Conservation (phyloP, 2,329 filamentous ascomycete species). For the Colletotrichum sp. region DNA sequence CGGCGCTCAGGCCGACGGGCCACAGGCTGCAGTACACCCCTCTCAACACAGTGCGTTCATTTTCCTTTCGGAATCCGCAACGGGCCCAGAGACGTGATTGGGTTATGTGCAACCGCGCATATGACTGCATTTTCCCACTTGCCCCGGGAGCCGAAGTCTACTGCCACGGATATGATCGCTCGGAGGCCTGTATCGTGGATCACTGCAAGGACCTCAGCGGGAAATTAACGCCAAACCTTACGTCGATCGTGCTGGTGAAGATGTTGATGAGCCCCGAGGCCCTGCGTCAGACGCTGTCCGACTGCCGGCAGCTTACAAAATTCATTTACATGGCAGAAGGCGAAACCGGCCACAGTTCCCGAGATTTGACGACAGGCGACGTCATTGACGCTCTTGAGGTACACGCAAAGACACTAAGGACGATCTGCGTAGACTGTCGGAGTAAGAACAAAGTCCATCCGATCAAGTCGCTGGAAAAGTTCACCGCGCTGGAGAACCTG, state of each 20-base stretch:
- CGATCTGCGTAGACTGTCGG: background rate
- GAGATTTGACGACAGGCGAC: background rate
- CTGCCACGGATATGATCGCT: background rate
- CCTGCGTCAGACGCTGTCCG: background rate
- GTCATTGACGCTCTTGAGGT: background rate
- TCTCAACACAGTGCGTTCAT: background rate
- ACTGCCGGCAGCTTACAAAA: background rate
- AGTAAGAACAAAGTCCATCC: background rate
- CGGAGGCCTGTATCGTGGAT: background rate
- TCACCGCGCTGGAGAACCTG: background rate
- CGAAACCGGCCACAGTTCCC: background rate
- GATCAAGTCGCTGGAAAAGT: background rate
- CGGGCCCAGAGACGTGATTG: background rate
- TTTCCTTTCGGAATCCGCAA: background rate
- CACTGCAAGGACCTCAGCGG: background rate
- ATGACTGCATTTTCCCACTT: background rate
- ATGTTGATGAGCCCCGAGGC: background rate
- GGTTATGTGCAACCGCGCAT: background rate
- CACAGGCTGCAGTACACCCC: background rate
- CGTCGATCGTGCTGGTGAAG: background rate
- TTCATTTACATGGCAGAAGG: background rate
- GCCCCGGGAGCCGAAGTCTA: background rate
- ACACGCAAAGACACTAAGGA: background rate
- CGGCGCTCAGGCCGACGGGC: background rate
- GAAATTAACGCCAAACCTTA: background rate